A percentile compares a stretch with the other conserved stretches of the same genome.
Conservation (phyloP, 1,139 yeast species). For the Pichiaceae sp. region DNA sequence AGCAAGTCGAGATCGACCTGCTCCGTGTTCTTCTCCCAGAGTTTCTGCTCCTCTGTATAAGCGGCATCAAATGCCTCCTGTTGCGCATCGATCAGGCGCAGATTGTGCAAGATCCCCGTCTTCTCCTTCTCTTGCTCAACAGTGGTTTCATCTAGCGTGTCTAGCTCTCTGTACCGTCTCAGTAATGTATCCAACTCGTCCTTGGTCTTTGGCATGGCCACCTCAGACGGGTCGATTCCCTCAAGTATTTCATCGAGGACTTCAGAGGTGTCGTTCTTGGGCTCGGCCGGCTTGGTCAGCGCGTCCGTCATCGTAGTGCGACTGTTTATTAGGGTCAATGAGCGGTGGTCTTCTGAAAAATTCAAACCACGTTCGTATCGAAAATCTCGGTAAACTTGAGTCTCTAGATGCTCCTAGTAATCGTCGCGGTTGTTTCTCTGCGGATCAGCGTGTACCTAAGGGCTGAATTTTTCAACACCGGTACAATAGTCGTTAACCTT, state of each 20-base stretch:
- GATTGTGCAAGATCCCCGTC: conserved; percentile 15
- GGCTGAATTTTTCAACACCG: no score
- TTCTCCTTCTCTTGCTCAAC: conserved; percentile 9
- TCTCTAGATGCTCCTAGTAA: no score
- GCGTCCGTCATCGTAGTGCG: no score
- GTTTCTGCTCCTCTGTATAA: conserved; percentile 7
- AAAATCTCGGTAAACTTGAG: no score
- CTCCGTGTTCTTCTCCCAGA: conserved; percentile 18
- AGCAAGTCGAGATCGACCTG: conserved; percentile 43
- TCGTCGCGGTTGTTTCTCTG: no score
- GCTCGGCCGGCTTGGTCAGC: no score
- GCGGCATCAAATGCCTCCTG: conserved; percentile 11
- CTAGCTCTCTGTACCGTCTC: conserved; percentile 16
- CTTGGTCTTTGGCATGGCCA: conserved; percentile 15
- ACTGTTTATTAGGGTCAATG: no score
- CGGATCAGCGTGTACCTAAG: no score
- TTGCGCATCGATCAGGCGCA: conserved; percentile 14
- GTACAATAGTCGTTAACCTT: no score
- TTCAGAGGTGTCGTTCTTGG: no score
- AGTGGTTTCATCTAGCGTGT: conserved; percentile 9
- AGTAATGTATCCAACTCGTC: conserved; percentile 14
- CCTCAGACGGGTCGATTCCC: conserved; percentile 7
- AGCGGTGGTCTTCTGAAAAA: not conserved
- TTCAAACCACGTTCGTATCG: no score
- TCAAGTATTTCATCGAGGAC: no score